Percentiles rank a stretch among this genome's conserved stretches.
phyloP scores from a whole-genome alignment of 2,329 filamentous ascomycete species.

The Fusarium anthophilum region DNA sequence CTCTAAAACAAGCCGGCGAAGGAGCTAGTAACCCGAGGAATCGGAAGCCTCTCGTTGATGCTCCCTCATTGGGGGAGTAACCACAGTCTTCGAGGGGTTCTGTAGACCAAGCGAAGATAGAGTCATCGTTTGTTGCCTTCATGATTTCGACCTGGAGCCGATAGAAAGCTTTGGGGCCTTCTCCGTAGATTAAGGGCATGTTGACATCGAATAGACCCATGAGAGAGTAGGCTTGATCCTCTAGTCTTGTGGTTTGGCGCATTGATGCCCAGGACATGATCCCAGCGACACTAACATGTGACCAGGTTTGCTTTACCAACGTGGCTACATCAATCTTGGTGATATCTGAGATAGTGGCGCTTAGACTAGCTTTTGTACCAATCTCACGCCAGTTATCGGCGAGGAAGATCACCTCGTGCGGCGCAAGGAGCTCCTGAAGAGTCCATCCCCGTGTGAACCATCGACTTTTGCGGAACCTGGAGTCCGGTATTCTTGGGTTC shows the following conservation, averaged over 20 bases:
- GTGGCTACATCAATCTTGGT: constrained; percentile 7
- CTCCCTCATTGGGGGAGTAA: background rate
- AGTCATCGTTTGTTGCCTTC: constrained; percentile 16
- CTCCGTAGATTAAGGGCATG: constrained; percentile 15
- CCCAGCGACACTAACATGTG: constrained; percentile 4
- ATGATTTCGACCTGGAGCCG: constrained; percentile 18
- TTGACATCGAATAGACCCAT: constrained; percentile 14
- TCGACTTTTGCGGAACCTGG: background rate
- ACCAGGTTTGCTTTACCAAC: constrained; percentile 4
- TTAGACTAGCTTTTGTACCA: background rate
- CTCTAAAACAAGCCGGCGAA: constrained; percentile 1
- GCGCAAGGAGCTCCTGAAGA: constrained; percentile 7
- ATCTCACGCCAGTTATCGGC: background rate
- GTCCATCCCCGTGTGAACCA: constrained; percentile 18
- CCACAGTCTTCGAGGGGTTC: constrained; percentile 3
- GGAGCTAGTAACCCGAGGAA: constrained; percentile 2
- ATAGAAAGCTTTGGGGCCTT: constrained; percentile 10
- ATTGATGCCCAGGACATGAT: constrained; percentile 19
- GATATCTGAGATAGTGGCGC: background rate
- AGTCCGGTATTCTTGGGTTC: background rate
- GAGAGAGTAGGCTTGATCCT: constrained; percentile 20
- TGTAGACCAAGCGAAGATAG: constrained; percentile 10
- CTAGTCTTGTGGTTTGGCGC: constrained; percentile 3
- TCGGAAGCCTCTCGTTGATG: background rate
- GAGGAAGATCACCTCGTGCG: constrained; percentile 12